phyloP scores from a whole-genome alignment of 306 rosid species.

The Neltuma alba region DNA sequence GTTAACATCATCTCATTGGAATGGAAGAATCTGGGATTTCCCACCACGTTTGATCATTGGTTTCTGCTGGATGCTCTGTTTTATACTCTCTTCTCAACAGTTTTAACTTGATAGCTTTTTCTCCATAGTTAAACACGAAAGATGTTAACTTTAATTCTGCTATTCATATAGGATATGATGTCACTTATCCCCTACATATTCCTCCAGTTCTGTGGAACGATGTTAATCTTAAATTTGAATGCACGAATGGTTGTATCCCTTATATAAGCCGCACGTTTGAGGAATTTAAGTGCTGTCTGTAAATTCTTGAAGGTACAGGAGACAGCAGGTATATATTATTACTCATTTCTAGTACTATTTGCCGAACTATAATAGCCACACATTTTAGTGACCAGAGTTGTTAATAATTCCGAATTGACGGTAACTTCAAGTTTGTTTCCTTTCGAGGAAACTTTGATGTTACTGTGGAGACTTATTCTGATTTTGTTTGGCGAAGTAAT shows the following conservation, averaged over 20 bases:
- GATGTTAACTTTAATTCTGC: neutral
- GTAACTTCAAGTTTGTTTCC: neutral
- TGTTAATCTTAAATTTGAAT: neutral
- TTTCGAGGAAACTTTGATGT: neutral
- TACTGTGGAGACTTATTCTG: neutral
- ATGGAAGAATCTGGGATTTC: constrained; percentile 12
- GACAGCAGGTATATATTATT: neutral
- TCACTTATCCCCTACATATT: constrained; percentile 23
- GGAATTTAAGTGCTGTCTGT: neutral
- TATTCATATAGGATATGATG: neutral
- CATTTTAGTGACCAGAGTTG: neutral
- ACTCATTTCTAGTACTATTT: neutral
- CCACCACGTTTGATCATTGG: neutral
- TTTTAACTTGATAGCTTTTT: neutral
- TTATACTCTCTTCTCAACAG: neutral
- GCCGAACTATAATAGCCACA: neutral
- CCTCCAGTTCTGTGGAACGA: constrained; percentile 12
- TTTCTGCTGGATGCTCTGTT: neutral
- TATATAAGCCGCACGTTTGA: neutral
- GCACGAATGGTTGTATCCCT: neutral
- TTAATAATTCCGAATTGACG: neutral
- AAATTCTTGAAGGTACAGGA: constrained; percentile 16
- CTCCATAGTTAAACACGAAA: neutral
- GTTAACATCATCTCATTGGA: constrained; percentile 22
- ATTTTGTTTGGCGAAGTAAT: neutral